Percentiles rank a stretch among this genome's conserved stretches.
Conservation (phyloP, 139 green algal genomes). For the Nannochloris sp. region DNA sequence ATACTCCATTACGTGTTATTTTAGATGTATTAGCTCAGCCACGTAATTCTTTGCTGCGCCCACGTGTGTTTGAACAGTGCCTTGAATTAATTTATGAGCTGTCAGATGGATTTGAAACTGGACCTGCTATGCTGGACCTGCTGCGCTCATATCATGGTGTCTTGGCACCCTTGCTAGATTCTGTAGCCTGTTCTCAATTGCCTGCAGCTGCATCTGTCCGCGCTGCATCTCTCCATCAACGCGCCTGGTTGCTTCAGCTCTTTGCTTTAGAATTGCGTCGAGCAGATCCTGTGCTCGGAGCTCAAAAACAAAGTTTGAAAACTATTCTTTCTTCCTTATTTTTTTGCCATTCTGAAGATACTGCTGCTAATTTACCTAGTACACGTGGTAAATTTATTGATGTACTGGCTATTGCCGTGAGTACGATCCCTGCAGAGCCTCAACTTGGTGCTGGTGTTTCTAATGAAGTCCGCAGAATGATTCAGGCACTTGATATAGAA, state of each 20-base stretch:
- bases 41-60: slow-evolving; percentile 10
- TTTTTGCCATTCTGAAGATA: neutral
- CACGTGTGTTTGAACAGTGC: slow-evolving; percentile 46
- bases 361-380: neutral
- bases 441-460: slow-evolving; percentile 1
- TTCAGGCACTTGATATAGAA: slow-evolving; percentile 27
- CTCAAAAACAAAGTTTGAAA: slow-evolving; percentile 15
- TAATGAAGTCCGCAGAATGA: slow-evolving; percentile 14
- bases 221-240: slow-evolving; percentile 31
- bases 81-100: slow-evolving; percentile 53
- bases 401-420: slow-evolving; percentile 3
- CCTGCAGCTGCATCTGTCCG: neutral
- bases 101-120: slow-evolving; percentile 17
- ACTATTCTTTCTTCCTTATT: slow-evolving; percentile 35
- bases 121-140: slow-evolving; percentile 17
- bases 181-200: slow-evolving; percentile 12
- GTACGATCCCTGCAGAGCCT: slow-evolving; percentile 3
- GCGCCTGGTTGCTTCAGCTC: slow-evolving; percentile 44
- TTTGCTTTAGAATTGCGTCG: slow-evolving; percentile 31
- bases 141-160: slow-evolving; percentile 17
- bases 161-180: slow-evolving; percentile 18
- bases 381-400: slow-evolving; percentile 1
- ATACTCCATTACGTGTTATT: slow-evolving; percentile 48
- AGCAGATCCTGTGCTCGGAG: slow-evolving; percentile 23
- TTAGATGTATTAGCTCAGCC: slow-evolving; percentile 22